A percentile compares a stretch with the other conserved stretches of the same genome.
Conservation (phyloP, 2,329 filamentous ascomycete genomes). For the Calonectria fujianensis region DNA sequence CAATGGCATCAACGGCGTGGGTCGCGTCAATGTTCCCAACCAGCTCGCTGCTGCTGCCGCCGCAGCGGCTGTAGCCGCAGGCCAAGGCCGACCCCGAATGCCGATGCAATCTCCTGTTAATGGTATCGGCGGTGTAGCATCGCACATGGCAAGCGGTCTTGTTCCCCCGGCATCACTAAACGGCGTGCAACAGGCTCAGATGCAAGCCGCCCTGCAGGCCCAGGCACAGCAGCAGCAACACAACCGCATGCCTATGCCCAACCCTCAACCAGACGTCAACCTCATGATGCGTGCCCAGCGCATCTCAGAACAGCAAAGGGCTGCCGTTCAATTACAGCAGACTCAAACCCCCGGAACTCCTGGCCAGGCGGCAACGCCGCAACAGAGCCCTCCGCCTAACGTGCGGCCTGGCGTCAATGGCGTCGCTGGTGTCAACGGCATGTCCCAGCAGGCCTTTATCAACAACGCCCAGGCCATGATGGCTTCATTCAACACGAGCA, state of each 20-base stretch:
- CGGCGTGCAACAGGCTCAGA: constrained; percentile 80
- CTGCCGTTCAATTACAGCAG: constrained; percentile 69
- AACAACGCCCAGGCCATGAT: constrained; percentile 73
- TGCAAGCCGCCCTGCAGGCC: constrained; percentile 74
- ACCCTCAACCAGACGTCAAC: constrained; percentile 68
- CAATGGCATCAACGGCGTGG: constrained; percentile 54
- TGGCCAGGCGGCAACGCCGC: constrained; percentile 53
- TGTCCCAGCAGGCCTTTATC: constrained; percentile 72
- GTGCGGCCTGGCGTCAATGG: constrained; percentile 61
- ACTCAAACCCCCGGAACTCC: constrained; percentile 60
- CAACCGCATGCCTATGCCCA: constrained; percentile 74
- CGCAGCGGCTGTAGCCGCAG: constrained; percentile 61
- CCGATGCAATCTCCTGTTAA: constrained; percentile 73
- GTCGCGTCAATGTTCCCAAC: constrained; percentile 65
- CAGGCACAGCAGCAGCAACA: constrained; percentile 70
- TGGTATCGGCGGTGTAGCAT: constrained; percentile 68
- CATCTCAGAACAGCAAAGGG: constrained; percentile 79
- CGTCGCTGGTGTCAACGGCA: constrained; percentile 62
- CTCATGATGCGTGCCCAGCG: constrained; percentile 79
- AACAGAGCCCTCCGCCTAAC: constrained; percentile 66
- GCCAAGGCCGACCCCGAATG: constrained; percentile 70
- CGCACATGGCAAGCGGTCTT: constrained; percentile 71
- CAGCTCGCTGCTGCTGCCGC: constrained; percentile 67
- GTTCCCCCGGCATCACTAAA: constrained; percentile 76
- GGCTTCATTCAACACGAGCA: constrained; percentile 66